phyloP scores from a whole-genome alignment of 768 basidiomycete genomes.

The Leccinum sublutescens region DNA sequence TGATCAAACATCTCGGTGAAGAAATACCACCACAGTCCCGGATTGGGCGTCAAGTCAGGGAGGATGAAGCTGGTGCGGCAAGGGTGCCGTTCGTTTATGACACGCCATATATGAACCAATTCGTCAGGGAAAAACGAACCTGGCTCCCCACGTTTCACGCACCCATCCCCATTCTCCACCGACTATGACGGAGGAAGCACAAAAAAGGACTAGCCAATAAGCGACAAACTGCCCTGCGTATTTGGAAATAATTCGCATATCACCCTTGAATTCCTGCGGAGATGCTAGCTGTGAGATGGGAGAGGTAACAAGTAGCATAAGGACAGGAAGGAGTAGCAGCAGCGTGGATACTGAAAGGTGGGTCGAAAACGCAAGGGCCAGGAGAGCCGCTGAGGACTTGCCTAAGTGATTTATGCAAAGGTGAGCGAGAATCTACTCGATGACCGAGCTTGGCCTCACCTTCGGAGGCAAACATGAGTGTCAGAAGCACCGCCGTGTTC shows the following conservation, averaged over 20 bases:
- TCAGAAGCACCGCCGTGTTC: conserved; percentile 64
- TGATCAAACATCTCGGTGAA: conserved; percentile 99
- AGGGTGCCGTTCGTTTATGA: neutral
- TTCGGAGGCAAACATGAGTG: conserved; percentile 68
- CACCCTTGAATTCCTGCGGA: conserved; percentile 38
- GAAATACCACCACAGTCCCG: conserved; percentile 98
- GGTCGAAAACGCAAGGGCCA: conserved; percentile 67
- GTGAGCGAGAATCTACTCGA: neutral
- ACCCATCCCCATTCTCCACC: conserved; percentile 70
- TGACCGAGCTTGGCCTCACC: conserved; percentile 40
- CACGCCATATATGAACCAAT: neutral
- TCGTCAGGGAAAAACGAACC: conserved; percentile 41
- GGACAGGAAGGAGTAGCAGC: conserved; percentile 62
- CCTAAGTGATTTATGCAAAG: conserved; percentile 41
- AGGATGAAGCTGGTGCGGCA: conserved; percentile 59
- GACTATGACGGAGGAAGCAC: conserved; percentile 50
- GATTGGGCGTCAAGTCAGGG: conserved; percentile 89
- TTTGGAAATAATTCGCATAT: conserved; percentile 20
- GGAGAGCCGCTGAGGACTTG: conserved; percentile 51
- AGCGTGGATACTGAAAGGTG: conserved; percentile 73
- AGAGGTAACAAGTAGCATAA: conserved; percentile 60
- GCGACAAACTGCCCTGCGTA: conserved; percentile 45
- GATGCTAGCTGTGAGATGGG: conserved; percentile 70
- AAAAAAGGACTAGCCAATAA: conserved; percentile 47
- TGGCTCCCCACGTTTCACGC: conserved; percentile 79